Evolutionary conservation across 2,329 filamentous ascomycete species (phyloP).

Genomic region (Aciculosporium take): DNA sequence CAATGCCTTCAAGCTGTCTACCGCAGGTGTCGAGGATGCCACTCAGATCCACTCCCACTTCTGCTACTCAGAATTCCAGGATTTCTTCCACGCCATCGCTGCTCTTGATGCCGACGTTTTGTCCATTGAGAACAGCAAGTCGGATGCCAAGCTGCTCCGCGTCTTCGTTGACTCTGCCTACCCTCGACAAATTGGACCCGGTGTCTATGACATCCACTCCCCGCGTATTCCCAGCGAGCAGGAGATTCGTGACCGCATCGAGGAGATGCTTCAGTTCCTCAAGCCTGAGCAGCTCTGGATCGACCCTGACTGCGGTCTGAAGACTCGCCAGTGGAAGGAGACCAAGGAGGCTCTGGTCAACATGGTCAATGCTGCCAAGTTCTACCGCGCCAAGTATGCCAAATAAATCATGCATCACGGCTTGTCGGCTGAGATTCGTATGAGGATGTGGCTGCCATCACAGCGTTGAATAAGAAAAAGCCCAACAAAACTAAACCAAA

Average conservation of each 20-base stretch:
- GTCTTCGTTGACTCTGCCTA: conserved; percentile 97
- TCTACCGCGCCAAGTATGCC: conserved; percentile 80
- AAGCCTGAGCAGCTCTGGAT: conserved; percentile 99
- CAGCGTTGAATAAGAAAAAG: conserved; percentile 1
- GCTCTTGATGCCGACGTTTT: conserved; percentile 96
- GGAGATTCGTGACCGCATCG: conserved; percentile 95
- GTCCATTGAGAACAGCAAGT: conserved; percentile 99
- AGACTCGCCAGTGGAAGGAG: conserved; percentile 98
- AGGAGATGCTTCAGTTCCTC: conserved; percentile 96
- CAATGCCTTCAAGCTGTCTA: conserved; percentile 92
- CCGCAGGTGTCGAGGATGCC: conserved; percentile 81
- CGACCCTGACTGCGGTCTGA: conserved; percentile 97
- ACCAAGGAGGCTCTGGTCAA: conserved; percentile 91
- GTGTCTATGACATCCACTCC: conserved; percentile 99
- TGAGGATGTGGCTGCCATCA: conserved; percentile 6
- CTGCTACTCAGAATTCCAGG: conserved; percentile 99
- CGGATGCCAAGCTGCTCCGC: conserved; percentile 95
- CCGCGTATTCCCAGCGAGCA: conserved; percentile 92
- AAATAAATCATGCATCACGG: conserved; percentile 31
- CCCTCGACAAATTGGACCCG: conserved; percentile 94
- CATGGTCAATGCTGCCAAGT: conserved; percentile 98
- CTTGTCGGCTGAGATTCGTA: conserved; percentile 9
- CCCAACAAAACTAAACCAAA: too few relatives aligned
- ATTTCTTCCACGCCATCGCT: conserved; percentile 99
- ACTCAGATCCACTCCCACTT: conserved; percentile 99